These are phyloP conservation scores for Cercospora nicotianae DNA, from an alignment of 2,329 filamentous ascomycete genomes.

Conservation along the genomic window DNA sequence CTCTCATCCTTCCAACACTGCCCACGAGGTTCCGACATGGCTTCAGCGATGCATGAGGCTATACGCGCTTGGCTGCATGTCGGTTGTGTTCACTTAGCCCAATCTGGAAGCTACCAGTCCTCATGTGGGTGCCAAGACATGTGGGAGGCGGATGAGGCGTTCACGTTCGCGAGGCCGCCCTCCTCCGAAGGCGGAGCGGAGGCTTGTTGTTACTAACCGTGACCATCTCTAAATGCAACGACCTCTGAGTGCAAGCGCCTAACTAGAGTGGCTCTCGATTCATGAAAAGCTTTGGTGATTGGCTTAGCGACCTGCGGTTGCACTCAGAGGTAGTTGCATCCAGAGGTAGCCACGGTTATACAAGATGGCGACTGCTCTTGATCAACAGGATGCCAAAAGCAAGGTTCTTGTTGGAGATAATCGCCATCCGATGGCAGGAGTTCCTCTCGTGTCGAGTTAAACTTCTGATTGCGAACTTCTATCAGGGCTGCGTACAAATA, in stretches of 20 bases:
- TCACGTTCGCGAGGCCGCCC: neutral
- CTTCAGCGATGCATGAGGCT: neutral
- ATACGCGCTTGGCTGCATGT: conserved; percentile 5
- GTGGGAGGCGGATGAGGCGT: conserved; percentile 1
- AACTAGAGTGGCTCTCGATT: too few species aligned
- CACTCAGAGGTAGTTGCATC: too few species aligned
- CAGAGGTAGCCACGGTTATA: too few species aligned
- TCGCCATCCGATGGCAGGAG: neutral
- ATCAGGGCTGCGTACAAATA: neutral
- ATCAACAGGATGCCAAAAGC: neutral
- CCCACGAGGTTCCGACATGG: neutral
- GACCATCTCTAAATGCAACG: too few species aligned
- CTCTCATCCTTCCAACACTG: neutral
- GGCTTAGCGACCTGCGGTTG: too few species aligned
- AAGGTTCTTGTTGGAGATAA: neutral
- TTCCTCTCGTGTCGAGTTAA: neutral
- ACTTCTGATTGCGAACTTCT: neutral
- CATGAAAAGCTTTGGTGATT: too few species aligned
- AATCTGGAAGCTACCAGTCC: conserved; percentile 1
- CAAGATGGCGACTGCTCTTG: neutral
- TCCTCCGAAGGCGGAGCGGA: neutral
- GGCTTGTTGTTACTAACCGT: too few species aligned
- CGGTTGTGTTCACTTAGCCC: neutral
- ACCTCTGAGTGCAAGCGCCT: too few species aligned
- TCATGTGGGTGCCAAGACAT: neutral